Evolutionary conservation across 352 stramenopile species (phyloP).

Genomic region (Phytophthora agathidicida): DNA sequence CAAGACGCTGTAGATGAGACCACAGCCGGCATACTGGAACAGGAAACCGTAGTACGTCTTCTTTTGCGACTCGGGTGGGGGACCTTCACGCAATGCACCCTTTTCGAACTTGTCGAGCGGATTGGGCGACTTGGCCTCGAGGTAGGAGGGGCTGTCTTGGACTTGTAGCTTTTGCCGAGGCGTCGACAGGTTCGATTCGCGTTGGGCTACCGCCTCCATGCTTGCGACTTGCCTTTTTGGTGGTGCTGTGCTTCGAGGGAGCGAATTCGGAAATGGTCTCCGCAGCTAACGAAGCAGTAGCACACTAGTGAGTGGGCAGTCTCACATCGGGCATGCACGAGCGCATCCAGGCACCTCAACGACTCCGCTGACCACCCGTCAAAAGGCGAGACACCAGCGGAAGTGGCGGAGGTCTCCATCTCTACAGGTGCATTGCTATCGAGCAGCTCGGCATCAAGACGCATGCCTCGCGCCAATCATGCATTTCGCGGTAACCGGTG

Average conservation of each 20-base stretch:
- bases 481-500: neutral
- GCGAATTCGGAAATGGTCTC: constrained; percentile 29
- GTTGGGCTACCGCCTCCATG: constrained; percentile 3
- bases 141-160: constrained; percentile 22
- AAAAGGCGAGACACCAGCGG: constrained; percentile 24
- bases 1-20: constrained; percentile 54
- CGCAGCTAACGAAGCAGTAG: constrained; percentile 16
- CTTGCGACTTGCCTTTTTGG: constrained; percentile 8
- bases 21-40: constrained; percentile 54
- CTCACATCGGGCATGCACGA: too few relatives aligned
- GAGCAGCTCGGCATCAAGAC: constrained; percentile 3
- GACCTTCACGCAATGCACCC: constrained; percentile 52
- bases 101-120: constrained; percentile 34
- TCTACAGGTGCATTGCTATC: neutral
- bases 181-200: constrained; percentile 25
- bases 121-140: constrained; percentile 38
- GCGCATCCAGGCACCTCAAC: neutral
- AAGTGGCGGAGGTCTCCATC: constrained; percentile 23
- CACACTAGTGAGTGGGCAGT: too few relatives aligned
- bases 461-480: constrained; percentile 37
- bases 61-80: constrained; percentile 35
- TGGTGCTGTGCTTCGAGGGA: constrained; percentile 18
- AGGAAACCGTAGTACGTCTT: constrained; percentile 50
- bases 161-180: constrained; percentile 26
- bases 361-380: constrained; percentile 2